phyloP scores from a whole-genome alignment of 306 rosid species.

The Acacia melanoxylon region DNA sequence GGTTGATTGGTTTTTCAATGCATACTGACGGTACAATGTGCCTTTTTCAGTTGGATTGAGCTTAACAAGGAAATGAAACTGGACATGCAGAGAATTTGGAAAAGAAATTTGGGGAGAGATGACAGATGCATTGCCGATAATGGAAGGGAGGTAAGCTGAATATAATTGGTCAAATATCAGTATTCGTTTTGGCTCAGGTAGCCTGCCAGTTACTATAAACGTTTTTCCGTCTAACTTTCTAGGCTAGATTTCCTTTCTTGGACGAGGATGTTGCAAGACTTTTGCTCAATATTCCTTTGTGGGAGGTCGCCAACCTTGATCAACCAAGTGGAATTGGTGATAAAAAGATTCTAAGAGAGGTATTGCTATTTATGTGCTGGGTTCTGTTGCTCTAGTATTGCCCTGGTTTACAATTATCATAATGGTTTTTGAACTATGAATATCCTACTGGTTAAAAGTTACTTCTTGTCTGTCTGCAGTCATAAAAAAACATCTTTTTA shows the following conservation, averaged over 20 bases:
- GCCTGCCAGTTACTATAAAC: conserved; percentile 1
- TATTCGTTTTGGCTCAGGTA: conserved; percentile 7
- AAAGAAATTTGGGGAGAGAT: conserved; percentile 96
- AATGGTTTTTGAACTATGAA: background rate
- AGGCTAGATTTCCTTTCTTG: conserved; percentile 98
- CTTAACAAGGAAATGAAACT: conserved; percentile 89
- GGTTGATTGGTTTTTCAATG: conserved; percentile 3
- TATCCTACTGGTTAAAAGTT: background rate
- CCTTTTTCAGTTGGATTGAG: conserved; percentile 73
- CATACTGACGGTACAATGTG: conserved; percentile 34
- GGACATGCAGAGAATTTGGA: conserved; percentile 98
- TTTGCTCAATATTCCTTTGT: conserved; percentile 71
- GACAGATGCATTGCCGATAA: conserved; percentile 93
- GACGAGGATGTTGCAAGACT: conserved; percentile 85
- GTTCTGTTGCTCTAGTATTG: conserved; percentile 11
- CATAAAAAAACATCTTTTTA: background rate
- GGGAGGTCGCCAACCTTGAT: conserved; percentile 91
- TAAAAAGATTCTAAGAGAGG: conserved; percentile 92
- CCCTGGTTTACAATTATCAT: background rate
- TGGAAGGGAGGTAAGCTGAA: conserved; percentile 81
- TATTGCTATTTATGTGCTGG: conserved; percentile 34
- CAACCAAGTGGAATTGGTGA: conserved; percentile 90
- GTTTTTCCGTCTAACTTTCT: conserved; percentile 18
- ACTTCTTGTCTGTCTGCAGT: background rate
- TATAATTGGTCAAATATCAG: conserved; percentile 12